A percentile compares a stretch with the other conserved stretches of the same genome.
Conservation (phyloP, 805 yeast genomes). For the Cyberlindnera veronae region DNA sequence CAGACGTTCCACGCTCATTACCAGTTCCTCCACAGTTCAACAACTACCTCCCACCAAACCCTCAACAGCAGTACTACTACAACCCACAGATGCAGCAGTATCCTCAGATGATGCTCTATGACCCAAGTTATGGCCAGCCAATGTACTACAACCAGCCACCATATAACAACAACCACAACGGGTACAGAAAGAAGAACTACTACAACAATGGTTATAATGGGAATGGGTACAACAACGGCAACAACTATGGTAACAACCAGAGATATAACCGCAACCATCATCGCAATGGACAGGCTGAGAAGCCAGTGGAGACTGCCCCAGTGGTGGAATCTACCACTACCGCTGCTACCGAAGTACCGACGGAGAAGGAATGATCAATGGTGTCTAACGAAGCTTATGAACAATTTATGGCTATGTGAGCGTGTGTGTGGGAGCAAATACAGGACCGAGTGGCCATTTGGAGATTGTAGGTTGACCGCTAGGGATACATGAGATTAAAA, state of each 20-base stretch:
- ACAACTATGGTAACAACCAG: slow-evolving; percentile 4
- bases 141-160: slow-evolving; percentile 10
- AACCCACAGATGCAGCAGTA: slow-evolving; percentile 3
- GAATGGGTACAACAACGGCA: slow-evolving; percentile 7
- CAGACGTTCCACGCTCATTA: slow-evolving; percentile 1
- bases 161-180: slow-evolving; percentile 1
- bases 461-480: no score
- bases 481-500: no score
- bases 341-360: background rate
- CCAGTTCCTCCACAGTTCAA: slow-evolving; percentile 3
- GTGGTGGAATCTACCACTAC: background rate
- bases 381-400: slow-evolving; percentile 7
- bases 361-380: slow-evolving; percentile 1
- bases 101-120: slow-evolving; percentile 7
- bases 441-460: no score
- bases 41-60: slow-evolving; percentile 1
- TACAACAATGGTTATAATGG: background rate
- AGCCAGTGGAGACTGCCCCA: background rate
- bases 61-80: slow-evolving; percentile 1
- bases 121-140: slow-evolving; percentile 3
- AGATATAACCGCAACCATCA: slow-evolving; percentile 6
- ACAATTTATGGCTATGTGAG: no score
- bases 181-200: slow-evolving; percentile 12
- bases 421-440: no score
- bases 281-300: slow-evolving; percentile 11